Evolutionary conservation across 2,329 filamentous ascomycete genomes (phyloP).

Genomic region (Pezicula carpinea): DNA sequence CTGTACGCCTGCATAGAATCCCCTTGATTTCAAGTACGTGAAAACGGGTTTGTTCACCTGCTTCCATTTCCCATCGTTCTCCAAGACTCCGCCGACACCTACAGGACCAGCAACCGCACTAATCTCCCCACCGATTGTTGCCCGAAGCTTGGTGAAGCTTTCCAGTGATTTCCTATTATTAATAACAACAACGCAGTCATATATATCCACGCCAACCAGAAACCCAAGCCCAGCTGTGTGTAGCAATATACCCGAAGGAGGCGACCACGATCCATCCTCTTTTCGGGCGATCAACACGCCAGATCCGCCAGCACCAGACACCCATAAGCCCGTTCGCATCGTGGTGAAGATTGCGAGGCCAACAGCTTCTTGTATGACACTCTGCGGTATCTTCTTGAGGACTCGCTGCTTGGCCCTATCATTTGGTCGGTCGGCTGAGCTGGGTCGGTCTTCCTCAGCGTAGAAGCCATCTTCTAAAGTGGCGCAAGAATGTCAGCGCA

Average conservation of each 20-base stretch:
- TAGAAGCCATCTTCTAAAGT: slow-evolving; percentile 62
- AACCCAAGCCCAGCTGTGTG: slow-evolving; percentile 89
- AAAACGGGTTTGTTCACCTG: slow-evolving; percentile 68
- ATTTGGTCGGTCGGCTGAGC: slow-evolving; percentile 27
- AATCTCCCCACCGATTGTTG: slow-evolving; percentile 79
- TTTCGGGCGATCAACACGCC: slow-evolving; percentile 81
- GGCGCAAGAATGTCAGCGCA: slow-evolving; percentile 13
- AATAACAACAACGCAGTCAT: slow-evolving; percentile 91
- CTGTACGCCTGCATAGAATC: slow-evolving; percentile 82
- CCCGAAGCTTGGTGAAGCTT: slow-evolving; percentile 72
- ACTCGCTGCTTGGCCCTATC: slow-evolving; percentile 52
- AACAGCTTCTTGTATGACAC: slow-evolving; percentile 83
- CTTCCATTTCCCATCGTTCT: slow-evolving; percentile 35
- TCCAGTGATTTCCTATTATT: slow-evolving; percentile 82
- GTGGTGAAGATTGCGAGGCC: slow-evolving; percentile 92
- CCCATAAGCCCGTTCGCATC: slow-evolving; percentile 89
- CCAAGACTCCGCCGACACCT: slow-evolving; percentile 56
- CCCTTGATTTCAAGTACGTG: slow-evolving; percentile 85
- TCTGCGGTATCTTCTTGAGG: slow-evolving; percentile 78
- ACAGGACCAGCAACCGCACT: slow-evolving; percentile 74
- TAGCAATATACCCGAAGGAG: slow-evolving; percentile 83
- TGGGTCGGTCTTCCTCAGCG: slow-evolving; percentile 42
- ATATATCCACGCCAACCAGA: slow-evolving; percentile 87
- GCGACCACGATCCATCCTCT: slow-evolving; percentile 84
- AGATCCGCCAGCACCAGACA: slow-evolving; percentile 85